Conservation (phyloP, 2,329 filamentous ascomycete species). For the Colletotrichum liaoningense region DNA sequence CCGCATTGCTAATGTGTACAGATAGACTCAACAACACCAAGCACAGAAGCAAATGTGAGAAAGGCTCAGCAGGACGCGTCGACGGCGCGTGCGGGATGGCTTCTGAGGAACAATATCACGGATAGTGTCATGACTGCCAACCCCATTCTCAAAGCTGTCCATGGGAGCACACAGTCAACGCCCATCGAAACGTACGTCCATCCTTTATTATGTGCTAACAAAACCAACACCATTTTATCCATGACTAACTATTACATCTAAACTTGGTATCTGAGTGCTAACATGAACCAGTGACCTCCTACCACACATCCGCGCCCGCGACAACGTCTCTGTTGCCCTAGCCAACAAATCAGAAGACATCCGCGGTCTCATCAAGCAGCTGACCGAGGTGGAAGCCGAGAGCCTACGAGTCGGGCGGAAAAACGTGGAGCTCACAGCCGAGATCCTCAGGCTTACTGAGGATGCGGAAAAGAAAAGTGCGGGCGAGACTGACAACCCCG, state of each 20-base stretch:
- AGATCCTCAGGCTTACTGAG: conserved; percentile 72
- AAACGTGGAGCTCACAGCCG: conserved; percentile 72
- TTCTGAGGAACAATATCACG: conserved; percentile 75
- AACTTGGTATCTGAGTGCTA: background rate
- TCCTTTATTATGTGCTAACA: background rate
- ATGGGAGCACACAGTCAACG: conserved; percentile 72
- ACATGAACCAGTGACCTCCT: conserved; percentile 69
- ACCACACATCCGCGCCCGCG: conserved; percentile 74
- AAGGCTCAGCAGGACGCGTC: conserved; percentile 74
- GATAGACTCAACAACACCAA: conserved; percentile 10
- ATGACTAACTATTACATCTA: background rate
- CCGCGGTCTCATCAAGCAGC: conserved; percentile 60
- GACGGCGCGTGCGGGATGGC: conserved; percentile 76
- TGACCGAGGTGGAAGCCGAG: conserved; percentile 69
- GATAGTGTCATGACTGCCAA: conserved; percentile 78
- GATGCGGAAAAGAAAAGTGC: conserved; percentile 64
- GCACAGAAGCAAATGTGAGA: conserved; percentile 48
- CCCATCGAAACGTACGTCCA: conserved; percentile 73
- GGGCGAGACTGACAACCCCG: conserved; percentile 64
- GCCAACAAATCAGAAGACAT: conserved; percentile 68
- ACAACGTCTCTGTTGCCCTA: conserved; percentile 72
- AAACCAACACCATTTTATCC: background rate
- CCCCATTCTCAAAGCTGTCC: conserved; percentile 82
- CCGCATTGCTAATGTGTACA: background rate
- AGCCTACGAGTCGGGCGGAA: conserved; percentile 65